Conservation (phyloP, 768 basidiomycete genomes). For the Mycena rosella region DNA sequence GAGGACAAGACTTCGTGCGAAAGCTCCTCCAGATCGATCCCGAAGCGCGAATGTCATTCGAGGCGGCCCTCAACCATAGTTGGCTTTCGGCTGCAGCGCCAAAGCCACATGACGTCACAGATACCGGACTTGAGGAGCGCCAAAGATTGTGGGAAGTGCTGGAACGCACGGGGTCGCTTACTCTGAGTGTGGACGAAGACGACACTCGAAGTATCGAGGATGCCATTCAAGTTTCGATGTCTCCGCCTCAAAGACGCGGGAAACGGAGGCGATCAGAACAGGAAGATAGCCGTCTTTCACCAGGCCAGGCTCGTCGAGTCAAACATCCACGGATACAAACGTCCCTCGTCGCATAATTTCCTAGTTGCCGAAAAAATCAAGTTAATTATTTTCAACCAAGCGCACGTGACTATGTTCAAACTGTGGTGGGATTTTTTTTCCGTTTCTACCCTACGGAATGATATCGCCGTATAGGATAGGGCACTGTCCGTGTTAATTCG, state of each 20-base stretch:
- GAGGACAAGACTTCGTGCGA: neutral
- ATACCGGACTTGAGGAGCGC: neutral
- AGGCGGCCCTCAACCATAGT: conserved; percentile 8
- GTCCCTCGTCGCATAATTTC: no score
- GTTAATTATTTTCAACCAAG: neutral
- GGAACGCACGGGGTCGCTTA: conserved; percentile 6
- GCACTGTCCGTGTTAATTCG: no score
- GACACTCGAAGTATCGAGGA: neutral
- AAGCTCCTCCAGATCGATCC: neutral
- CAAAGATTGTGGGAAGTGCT: neutral
- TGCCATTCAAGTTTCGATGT: no score
- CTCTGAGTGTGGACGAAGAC: neutral
- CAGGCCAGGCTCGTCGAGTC: no score
- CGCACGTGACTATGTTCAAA: conserved; percentile 13
- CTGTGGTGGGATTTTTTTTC: no score
- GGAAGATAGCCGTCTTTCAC: no score
- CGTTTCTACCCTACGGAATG: no score
- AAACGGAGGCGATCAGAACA: no score
- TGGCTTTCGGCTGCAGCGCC: neutral
- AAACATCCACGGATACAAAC: no score
- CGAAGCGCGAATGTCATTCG: conserved; percentile 2
- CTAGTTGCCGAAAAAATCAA: no score
- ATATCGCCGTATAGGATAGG: no score
- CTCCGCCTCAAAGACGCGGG: no score
- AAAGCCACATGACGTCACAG: neutral